These are phyloP conservation scores for Lachancea mirantina DNA, from an alignment of 805 yeast genomes.

Conservation along the genomic window DNA sequence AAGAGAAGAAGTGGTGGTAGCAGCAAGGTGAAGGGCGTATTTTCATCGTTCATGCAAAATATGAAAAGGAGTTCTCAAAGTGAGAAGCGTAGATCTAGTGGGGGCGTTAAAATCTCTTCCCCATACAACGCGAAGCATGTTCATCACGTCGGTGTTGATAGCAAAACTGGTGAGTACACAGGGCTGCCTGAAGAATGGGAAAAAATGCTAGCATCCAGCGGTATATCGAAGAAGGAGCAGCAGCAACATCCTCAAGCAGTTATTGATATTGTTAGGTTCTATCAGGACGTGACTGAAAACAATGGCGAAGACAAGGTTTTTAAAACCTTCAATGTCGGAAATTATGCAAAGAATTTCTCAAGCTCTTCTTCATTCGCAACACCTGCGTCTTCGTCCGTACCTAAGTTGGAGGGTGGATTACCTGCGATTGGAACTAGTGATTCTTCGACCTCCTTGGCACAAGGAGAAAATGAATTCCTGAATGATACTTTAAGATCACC, in stretches of 20 bases:
- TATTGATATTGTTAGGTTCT: conserved; percentile 81
- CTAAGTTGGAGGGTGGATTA: conserved; percentile 11
- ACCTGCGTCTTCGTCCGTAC: conserved; percentile 21
- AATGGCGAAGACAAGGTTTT: conserved; percentile 37
- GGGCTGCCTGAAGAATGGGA: conserved; percentile 96
- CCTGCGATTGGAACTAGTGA: background rate
- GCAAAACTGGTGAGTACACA: conserved; percentile 75
- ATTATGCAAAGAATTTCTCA: conserved; percentile 20
- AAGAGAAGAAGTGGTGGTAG: conserved; percentile 41
- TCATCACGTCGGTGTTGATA: conserved; percentile 89
- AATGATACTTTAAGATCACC: conserved; percentile 21
- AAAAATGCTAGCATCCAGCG: conserved; percentile 69
- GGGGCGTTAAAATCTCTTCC: conserved; percentile 58
- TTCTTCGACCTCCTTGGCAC: conserved; percentile 2
- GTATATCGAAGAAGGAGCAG: conserved; percentile 83
- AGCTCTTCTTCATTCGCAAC: conserved; percentile 32
- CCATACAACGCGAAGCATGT: conserved; percentile 89
- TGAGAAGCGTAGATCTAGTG: conserved; percentile 36
- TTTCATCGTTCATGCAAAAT: conserved; percentile 39
- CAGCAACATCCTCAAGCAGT: conserved; percentile 91
- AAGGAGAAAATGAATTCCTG: conserved; percentile 1
- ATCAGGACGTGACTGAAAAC: conserved; percentile 49
- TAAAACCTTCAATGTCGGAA: conserved; percentile 32
- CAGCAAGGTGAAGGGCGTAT: conserved; percentile 48
- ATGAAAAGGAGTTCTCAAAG: conserved; percentile 25